Evolutionary conservation across 2,329 filamentous ascomycete genomes (phyloP), one percentile per base, ranked within the genome.

Genomic region (Gaeumannomyces tritici): DNA sequence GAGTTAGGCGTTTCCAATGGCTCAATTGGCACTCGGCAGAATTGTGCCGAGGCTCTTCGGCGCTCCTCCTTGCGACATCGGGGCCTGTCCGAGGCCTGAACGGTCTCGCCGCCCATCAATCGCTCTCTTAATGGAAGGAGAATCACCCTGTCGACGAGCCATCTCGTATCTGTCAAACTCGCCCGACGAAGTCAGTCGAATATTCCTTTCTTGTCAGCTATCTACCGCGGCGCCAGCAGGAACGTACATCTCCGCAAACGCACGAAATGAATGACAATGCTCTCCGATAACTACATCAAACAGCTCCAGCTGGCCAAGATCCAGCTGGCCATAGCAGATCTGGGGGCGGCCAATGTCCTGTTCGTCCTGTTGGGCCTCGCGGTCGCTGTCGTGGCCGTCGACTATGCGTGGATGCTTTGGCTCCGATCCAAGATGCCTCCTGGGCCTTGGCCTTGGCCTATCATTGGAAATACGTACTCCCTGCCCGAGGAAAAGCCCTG

Each of bases 401-500:
- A 83, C 65, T 83, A 82, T 69, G 72, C 67, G 7, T 75, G 75
- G 66, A 82, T 83, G 79, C 69, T 83, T 60, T 77, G 76, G 64
- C 70, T 81, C 69, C 72, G 79, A 57, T 76, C 74, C 1, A 79
- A 77, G 65, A 79, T 82, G 75, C 82, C 82, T 0, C 82, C 82
- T 2, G 82, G 82, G 0, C 82, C 82, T 0, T 74, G 82, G 3
- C 82, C 82, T 2, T 75, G 75, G 64, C 82, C 82, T 5, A 75
- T 85, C 35, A 72, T 84, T 4, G 82, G 82, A 42, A 85, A 83
- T 67, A 84, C 81, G 0, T 82, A 80, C 62, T 77, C 77, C 64
- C 74, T 85, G 4, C 82, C 82, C 1, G 75, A 79, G 28, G 75
- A 73, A 62, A 83, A 84, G 67, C 82, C 83, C 2, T 85, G 83